Conservation (phyloP, 2,329 filamentous ascomycete species). For the Hypomyces perniciosus region DNA sequence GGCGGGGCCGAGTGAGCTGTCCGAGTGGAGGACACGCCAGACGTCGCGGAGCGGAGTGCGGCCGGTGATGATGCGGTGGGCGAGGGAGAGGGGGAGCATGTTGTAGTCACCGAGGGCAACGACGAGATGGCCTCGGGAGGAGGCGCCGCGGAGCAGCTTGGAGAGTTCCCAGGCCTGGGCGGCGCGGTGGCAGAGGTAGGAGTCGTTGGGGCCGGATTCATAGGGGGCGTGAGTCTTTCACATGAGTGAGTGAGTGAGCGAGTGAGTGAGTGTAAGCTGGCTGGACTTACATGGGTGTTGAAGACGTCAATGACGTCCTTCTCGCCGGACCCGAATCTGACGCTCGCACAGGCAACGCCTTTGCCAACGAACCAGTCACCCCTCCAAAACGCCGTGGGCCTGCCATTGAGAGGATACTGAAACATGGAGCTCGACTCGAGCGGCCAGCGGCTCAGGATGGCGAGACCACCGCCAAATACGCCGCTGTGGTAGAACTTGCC, state of each 20-base stretch:
- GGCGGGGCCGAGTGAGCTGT: slow-evolving; percentile 72
- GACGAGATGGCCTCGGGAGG: slow-evolving; percentile 74
- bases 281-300: slow-evolving; percentile 67
- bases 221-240: slow-evolving; percentile 72
- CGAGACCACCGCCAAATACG: slow-evolving; percentile 82
- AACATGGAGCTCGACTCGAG: slow-evolving; percentile 86
- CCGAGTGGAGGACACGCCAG: slow-evolving; percentile 79
- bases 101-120: slow-evolving; percentile 92
- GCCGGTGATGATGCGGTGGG: slow-evolving; percentile 74
- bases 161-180: slow-evolving; percentile 94
- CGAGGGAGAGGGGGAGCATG: slow-evolving; percentile 82
- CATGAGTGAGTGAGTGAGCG: neutral
- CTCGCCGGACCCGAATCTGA: slow-evolving; percentile 59
- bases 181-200: slow-evolving; percentile 83
- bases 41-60: slow-evolving; percentile 73
- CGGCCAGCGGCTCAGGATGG: slow-evolving; percentile 85
- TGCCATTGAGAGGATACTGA: slow-evolving; percentile 83
- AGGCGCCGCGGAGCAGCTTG: slow-evolving; percentile 77
- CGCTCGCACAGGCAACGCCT: slow-evolving; percentile 77
- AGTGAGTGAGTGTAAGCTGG: neutral
- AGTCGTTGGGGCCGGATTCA: slow-evolving; percentile 70
- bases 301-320: slow-evolving; percentile 80
- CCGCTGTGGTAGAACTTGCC: slow-evolving; percentile 91
- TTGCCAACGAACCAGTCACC: slow-evolving; percentile 98
- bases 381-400: slow-evolving; percentile 87